Base-by-base conservation (phyloP, 2,329 filamentous ascomycete species). In the Talaromyces sp. region DNA sequence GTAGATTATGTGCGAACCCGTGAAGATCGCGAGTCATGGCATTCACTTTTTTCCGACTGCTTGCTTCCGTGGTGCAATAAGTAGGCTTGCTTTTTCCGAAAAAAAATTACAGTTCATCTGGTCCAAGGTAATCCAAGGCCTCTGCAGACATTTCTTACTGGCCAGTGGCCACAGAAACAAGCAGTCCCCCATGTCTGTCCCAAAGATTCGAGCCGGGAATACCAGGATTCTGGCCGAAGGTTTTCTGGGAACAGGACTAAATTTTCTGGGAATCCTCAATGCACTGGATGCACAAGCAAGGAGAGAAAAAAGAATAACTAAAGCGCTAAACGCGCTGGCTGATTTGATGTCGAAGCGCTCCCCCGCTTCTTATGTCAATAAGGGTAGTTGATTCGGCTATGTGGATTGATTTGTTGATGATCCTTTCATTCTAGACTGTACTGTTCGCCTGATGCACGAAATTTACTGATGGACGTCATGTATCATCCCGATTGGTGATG, bases 1-100 rank as follows among this genome's bases (percentile, higher is more conserved):
- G 15, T 57, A 57, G 27, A 33, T 19, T 45, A 43, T 63, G 61
- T 57, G 33, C 37, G 31, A 33, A 57, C 27, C 39, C 61, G 61
- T 63, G 61, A 63, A 63, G 50, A 57, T 63, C 49, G 17, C 37
- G 49, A 45, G 61, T 62, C 49, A 56, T 62, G 27, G 25, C 19
- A 39, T 39, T 6, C 52, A 37, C 47, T 31, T 25, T 56, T 37
- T 35, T 56, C 33, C 49, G 47, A 35, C 31, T 22, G 33, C 33
- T 56, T 56, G 17, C 50, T 54, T 54, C 31, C 49, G 11, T 13
- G n/a, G 45, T 27, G 27, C 22, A 25, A 22, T 13, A 13, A 13
- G 9, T 11, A 37, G 13, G 7, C 25, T 50, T 49, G 45, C 45
- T 49, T 49, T 49, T 49, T 49, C 1, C 27, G 5, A 31, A 31